Conservation (phyloP, 805 yeast species). For the Myxozyma vanderwaltii region DNA sequence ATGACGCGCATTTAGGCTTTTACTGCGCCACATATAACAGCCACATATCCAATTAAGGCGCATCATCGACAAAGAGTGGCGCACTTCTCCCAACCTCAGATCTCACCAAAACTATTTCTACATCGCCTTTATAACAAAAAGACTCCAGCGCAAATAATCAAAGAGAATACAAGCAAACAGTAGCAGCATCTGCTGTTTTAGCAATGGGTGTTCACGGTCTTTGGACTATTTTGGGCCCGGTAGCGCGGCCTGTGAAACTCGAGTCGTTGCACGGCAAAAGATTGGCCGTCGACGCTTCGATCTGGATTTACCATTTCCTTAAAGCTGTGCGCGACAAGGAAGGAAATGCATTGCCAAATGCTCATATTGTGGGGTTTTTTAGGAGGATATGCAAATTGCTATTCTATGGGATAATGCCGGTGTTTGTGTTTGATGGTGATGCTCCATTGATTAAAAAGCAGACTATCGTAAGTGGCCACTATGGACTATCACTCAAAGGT, state of each 20-base stretch:
- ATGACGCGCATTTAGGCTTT: no score
- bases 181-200: neutral
- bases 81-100: no score
- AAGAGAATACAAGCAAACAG: no score
- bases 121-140: no score
- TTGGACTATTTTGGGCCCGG: slow-evolving; percentile 89
- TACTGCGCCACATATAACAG: neutral
- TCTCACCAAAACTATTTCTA: no score
- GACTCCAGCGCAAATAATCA: no score
- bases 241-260: slow-evolving; percentile 85
- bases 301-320: slow-evolving; percentile 96
- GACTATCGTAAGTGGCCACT: slow-evolving; percentile 53
- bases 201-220: slow-evolving; percentile 93
- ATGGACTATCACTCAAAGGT: neutral
- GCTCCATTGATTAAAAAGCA: slow-evolving; percentile 81
- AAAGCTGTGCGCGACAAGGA: slow-evolving; percentile 89
- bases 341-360: slow-evolving; percentile 73
- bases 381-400: slow-evolving; percentile 87
- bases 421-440: slow-evolving; percentile 94
- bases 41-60: neutral
- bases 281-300: slow-evolving; percentile 96
- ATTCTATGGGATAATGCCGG: slow-evolving; percentile 83
- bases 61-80: no score
- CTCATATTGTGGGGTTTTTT: slow-evolving; percentile 95
- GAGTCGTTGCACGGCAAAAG: slow-evolving; percentile 78